phyloP scores from a whole-genome alignment of 805 yeast genomes.

The Kluyveromyces nonfermentans region DNA sequence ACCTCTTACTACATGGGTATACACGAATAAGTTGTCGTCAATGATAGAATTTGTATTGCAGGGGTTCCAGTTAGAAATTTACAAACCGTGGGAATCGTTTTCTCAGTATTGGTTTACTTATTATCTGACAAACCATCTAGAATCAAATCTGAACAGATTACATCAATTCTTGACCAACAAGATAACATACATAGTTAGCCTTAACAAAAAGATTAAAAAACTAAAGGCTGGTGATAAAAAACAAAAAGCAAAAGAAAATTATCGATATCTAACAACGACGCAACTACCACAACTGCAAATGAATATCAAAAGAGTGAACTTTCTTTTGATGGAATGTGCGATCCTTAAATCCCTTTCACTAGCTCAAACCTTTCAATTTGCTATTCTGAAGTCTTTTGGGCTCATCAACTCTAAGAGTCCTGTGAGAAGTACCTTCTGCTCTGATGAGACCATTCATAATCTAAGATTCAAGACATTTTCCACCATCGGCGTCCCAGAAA shows the following conservation, averaged over 20 bases:
- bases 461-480: conserved; percentile 73
- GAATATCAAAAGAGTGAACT: conserved; percentile 20
- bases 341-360: conserved; percentile 25
- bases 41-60: conserved; percentile 68
- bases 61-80: conserved; percentile 69
- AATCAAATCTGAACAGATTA: conserved; percentile 32
- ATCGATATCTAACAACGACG: conserved; percentile 25
- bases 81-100: conserved; percentile 59
- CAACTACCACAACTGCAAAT: conserved; percentile 31
- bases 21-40: conserved; percentile 49
- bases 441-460: conserved; percentile 32
- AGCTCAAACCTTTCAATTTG: conserved; percentile 29
- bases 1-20: conserved; percentile 65
- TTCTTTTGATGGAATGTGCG: conserved; percentile 16
- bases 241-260: conserved; percentile 30
- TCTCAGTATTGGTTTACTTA: conserved; percentile 61
- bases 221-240: conserved; percentile 43
- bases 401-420: conserved; percentile 19
- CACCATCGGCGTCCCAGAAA: conserved; percentile 66
- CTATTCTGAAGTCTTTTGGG: conserved; percentile 18
- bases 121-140: conserved; percentile 42
- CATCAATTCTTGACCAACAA: conserved; percentile 26
- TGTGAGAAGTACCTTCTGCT: conserved; percentile 19
- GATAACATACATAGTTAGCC: conserved; percentile 26
- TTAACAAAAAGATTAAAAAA: conserved; percentile 37